These are phyloP conservation scores for Aspergillus hiratsukae DNA, from an alignment of 2,329 filamentous ascomycete species.

Conservation along the genomic window DNA sequence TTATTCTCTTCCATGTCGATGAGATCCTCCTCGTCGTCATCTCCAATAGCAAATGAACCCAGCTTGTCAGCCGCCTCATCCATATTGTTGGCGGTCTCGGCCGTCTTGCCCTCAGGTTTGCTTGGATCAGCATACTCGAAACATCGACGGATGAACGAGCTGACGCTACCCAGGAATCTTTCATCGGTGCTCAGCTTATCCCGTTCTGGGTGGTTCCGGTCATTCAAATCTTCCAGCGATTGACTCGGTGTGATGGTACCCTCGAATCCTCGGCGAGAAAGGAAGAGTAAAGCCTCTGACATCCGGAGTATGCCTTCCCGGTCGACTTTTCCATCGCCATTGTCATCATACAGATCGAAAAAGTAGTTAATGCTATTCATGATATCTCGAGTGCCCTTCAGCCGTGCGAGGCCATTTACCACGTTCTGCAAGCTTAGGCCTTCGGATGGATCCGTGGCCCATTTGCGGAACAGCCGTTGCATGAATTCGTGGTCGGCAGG, in stretches of 20 bases:
- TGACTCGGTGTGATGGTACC: conserved; percentile 64
- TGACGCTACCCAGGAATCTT: conserved; percentile 85
- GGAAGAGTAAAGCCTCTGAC: conserved; percentile 87
- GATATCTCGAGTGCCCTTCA: conserved; percentile 91
- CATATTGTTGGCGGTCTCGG: conserved; percentile 26
- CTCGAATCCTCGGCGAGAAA: conserved; percentile 82
- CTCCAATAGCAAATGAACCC: conserved; percentile 69
- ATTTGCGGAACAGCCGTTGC: conserved; percentile 77
- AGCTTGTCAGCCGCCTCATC: conserved; percentile 37
- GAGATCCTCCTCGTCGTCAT: conserved; percentile 57
- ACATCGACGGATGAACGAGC: conserved; percentile 90
- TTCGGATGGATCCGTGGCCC: conserved; percentile 76
- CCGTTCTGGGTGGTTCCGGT: conserved; percentile 32
- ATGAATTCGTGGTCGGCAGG: conserved; percentile 95
- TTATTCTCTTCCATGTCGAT: conserved; percentile 36
- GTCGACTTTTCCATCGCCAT: conserved; percentile 84
- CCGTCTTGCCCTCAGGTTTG: conserved; percentile 55
- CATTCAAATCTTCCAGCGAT: conserved; percentile 52
- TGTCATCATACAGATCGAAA: conserved; percentile 94
- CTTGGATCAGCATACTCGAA: conserved; percentile 98
- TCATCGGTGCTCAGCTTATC: conserved; percentile 66
- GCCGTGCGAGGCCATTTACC: conserved; percentile 80
- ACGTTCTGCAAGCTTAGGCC: conserved; percentile 85
- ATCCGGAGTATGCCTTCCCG: conserved; percentile 92
- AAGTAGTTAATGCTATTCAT: conserved; percentile 98